Conservation (phyloP, 257 asterid species). For the Solanum virginianum region DNA sequence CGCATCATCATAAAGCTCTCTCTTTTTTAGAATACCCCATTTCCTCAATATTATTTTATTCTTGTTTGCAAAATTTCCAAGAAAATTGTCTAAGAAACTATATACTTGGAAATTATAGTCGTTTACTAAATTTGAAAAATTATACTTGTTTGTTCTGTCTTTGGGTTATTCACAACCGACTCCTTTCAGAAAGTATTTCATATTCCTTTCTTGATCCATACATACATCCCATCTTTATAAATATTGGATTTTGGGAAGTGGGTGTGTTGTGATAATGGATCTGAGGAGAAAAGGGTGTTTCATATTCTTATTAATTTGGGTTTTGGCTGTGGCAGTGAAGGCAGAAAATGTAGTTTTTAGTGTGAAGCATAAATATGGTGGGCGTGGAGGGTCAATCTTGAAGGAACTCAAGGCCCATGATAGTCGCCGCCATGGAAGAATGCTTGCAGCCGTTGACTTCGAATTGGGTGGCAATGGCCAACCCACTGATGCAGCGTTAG, state of each 20-base stretch:
- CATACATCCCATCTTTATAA: not conserved
- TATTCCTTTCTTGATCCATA: not conserved
- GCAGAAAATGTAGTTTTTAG: slow-evolving; percentile 24
- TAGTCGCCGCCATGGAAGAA: slow-evolving; percentile 30
- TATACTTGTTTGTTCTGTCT: not conserved
- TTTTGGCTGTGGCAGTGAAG: not conserved
- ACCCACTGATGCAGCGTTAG: slow-evolving; percentile 49
- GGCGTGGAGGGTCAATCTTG: slow-evolving; percentile 18
- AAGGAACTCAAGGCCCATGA: slow-evolving; percentile 29
- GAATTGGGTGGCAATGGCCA: slow-evolving; percentile 41
- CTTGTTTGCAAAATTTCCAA: not conserved
- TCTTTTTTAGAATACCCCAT: not conserved
- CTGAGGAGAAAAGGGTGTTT: slow-evolving; percentile 13
- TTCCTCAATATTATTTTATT: not conserved
- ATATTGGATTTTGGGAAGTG: not conserved
- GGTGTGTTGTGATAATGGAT: slow-evolving; percentile 11
- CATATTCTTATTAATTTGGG: not conserved
- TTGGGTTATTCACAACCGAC: not conserved
- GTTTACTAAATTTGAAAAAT: not conserved
- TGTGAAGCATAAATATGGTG: slow-evolving; percentile 34
- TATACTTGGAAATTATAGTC: no score
- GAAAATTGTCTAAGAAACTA: not conserved
- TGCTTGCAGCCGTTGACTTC: slow-evolving; percentile 33
- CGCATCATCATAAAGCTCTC: not conserved
- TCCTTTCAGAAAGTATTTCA: not conserved